Conservation (phyloP, 768 basidiomycete species). For the Paxillus involutus region DNA sequence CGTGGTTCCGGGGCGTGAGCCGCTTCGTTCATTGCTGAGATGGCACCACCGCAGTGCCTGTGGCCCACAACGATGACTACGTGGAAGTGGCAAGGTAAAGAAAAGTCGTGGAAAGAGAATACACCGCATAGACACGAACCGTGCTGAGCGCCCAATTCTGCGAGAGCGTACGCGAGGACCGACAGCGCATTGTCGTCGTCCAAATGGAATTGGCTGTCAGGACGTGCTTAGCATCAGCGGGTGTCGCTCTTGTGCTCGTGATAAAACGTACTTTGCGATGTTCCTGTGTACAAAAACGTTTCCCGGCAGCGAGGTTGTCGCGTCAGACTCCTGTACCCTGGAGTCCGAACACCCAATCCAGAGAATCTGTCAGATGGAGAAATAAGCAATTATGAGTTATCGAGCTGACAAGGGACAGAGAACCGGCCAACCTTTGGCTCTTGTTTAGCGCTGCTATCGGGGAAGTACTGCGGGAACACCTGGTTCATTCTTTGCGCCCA, state of each 20-base stretch:
- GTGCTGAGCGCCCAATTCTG: constrained; percentile 66
- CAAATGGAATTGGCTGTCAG: constrained; percentile 62
- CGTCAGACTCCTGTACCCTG: constrained; percentile 77
- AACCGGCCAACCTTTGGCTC: constrained; percentile 18
- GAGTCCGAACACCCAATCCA: constrained; percentile 88
- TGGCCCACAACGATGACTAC: constrained; percentile 82
- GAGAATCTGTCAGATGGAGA: constrained; percentile 46
- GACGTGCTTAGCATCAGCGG: neutral
- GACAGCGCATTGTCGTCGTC: constrained; percentile 70
- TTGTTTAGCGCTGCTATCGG: constrained; percentile 8
- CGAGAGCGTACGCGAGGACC: constrained; percentile 73
- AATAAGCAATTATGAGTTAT: neutral
- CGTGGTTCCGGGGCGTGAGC: too few relatives aligned
- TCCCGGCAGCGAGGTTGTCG: constrained; percentile 69
- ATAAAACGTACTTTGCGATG: constrained; percentile 70
- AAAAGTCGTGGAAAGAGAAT: constrained; percentile 2
- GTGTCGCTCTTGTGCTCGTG: neutral
- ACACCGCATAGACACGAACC: constrained; percentile 46
- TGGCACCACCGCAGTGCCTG: constrained; percentile 75
- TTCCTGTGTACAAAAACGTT: constrained; percentile 85
- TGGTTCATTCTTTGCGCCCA: constrained; percentile 25
- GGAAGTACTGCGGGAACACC: constrained; percentile 22
- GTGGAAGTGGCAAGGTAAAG: constrained; percentile 30
- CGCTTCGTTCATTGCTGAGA: too few relatives aligned
- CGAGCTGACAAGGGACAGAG: neutral